Evolutionary conservation across 202 grass and related monocot genomes (phyloP), one percentile per base, ranked within the genome.

Genomic region (Bolboschoenoplectus hybrid): DNA sequence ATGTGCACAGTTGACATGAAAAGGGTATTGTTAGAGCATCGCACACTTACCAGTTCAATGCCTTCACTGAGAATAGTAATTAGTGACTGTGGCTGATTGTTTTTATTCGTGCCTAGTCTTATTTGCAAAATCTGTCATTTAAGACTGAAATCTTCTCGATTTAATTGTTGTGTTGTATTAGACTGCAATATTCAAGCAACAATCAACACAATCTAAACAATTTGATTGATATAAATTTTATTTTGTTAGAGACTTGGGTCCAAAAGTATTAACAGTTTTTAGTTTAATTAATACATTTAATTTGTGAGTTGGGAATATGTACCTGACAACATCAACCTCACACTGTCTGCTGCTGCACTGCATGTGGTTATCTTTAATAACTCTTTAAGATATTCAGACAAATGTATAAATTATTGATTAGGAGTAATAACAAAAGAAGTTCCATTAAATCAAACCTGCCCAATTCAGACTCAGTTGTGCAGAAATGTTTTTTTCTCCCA

Each of bases 1-100:
- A 81, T 73, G 67, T 67, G 11, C 75, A 84, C 38, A 79, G 85
- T 87, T 82, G 86, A 81, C 88, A 88, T 79, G 39, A 36, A 55
- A 53, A 77, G 73, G 49, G 5, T 35, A 49, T 16, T 49, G 44
- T 74, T 32, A 51, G 34, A 36, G 20, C 45, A 51, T 51, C 20
- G 3, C 71, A 32, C 51, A 13, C 10, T 35, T 52, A 20, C 2
- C 9, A 7, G 7, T 46, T 46, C 46, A 44, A 38, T 11, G 13
- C 38, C 38, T 5, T 9, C 44, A 32, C 13, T 74, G 45, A 74
- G 9, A 74, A 50, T 6, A 73, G 43, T 32, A 51, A 9, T 34
- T 36, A 16, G 20, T 38, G 16, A 5, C 2, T 20, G 3, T 76
- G 20, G 26, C 38, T 38, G 73, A 53, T 38, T 77, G 26, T 35